Conservation (phyloP, 75 land plant species). For the Cunninghamia lanceolata region DNA sequence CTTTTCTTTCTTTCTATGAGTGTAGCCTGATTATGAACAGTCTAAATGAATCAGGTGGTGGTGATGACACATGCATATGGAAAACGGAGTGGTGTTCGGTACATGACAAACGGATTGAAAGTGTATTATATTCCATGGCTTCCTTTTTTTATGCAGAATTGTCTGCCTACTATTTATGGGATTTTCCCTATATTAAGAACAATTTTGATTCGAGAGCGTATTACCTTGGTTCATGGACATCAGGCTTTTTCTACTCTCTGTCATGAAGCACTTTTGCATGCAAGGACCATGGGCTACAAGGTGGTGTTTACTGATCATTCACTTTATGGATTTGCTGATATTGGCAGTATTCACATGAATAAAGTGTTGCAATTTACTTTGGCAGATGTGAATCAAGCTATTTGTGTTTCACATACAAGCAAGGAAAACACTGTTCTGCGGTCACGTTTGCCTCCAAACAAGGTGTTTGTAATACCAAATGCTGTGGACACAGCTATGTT, state of each 20-base stretch:
- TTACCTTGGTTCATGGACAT: slow-evolving; percentile 93
- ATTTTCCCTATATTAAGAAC: slow-evolving; percentile 84
- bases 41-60: slow-evolving; percentile 60
- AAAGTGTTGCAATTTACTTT: slow-evolving; percentile 97
- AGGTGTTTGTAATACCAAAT: slow-evolving; percentile 97
- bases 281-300: slow-evolving; percentile 91
- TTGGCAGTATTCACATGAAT: slow-evolving; percentile 99
- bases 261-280: slow-evolving; percentile 96
- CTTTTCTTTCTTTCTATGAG: neutral
- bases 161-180: slow-evolving; percentile 87
- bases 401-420: slow-evolving; percentile 99
- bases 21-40: neutral
- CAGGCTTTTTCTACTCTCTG: slow-evolving; percentile 99
- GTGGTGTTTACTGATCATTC: slow-evolving; percentile 99
- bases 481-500: slow-evolving; percentile 99
- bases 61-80: slow-evolving; percentile 98
- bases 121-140: slow-evolving; percentile 91
- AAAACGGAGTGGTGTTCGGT: slow-evolving; percentile 82
- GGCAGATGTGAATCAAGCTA: slow-evolving; percentile 92
- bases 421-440: slow-evolving; percentile 97
- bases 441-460: slow-evolving; percentile 86
- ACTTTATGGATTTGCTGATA: slow-evolving; percentile 97
- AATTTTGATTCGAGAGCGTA: slow-evolving; percentile 83
- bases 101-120: slow-evolving; percentile 92
- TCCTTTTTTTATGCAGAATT: slow-evolving; percentile 90